Conservation (phyloP, 2,329 filamentous ascomycete species). For the Fusarium albosuccineum region DNA sequence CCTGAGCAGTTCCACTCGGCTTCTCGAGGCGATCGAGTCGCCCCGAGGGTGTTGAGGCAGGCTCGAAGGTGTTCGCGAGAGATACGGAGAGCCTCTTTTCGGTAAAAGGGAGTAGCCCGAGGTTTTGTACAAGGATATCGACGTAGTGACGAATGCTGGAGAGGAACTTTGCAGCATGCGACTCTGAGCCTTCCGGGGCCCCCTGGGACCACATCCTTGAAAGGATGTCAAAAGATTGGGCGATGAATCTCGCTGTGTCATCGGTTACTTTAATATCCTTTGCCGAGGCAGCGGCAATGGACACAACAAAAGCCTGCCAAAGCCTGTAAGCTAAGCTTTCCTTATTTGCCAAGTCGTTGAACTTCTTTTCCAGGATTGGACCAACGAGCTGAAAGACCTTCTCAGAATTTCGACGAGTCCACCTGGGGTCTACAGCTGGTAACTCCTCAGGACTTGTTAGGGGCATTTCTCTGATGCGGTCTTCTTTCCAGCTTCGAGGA, state of each 20-base stretch:
- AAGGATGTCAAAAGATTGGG: constrained; percentile 77
- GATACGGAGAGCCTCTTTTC: constrained; percentile 69
- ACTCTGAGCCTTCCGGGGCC: constrained; percentile 58
- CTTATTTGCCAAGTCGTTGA: constrained; percentile 72
- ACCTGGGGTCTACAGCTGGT: constrained; percentile 86
- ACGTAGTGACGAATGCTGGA: constrained; percentile 66
- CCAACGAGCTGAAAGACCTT: constrained; percentile 73
- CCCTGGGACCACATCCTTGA: constrained; percentile 72
- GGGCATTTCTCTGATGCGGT: constrained; percentile 73
- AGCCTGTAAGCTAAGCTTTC: constrained; percentile 66
- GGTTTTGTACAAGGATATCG: constrained; percentile 60
- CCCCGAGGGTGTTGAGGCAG: constrained; percentile 75
- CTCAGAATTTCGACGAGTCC: constrained; percentile 80
- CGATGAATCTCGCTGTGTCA: constrained; percentile 85
- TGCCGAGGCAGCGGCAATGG: constrained; percentile 75
- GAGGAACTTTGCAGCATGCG: constrained; percentile 64
- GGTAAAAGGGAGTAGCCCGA: constrained; percentile 73
- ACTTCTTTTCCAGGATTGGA: constrained; percentile 71
- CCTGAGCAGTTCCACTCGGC: constrained; percentile 63
- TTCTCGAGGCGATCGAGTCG: constrained; percentile 67
- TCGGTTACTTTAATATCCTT: constrained; percentile 92
- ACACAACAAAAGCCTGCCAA: constrained; percentile 72
- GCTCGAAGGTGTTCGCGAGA: constrained; percentile 69
- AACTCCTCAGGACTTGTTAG: constrained; percentile 78
- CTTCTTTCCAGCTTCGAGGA: constrained; percentile 77